Conservation (phyloP, 305 asterid genomes). For the Solanum hybrid region DNA sequence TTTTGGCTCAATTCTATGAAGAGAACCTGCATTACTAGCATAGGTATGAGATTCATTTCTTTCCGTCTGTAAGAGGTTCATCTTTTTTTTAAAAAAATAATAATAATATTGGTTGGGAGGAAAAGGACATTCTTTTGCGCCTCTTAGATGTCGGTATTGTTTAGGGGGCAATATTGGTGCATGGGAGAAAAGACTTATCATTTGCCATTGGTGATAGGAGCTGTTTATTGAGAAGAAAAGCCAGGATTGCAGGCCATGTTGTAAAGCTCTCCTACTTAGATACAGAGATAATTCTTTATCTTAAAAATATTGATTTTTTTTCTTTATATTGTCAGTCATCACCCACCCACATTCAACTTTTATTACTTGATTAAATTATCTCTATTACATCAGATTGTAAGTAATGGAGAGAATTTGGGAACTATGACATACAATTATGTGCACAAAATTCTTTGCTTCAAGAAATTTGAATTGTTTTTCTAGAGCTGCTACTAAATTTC, state of each 20-base stretch:
- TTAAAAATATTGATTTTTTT: neutral
- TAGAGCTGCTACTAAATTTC: neutral
- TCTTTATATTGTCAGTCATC: neutral
- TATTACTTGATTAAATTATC: neutral
- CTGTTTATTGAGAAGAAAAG: constrained; percentile 15
- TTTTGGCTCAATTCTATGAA: constrained; percentile 25
- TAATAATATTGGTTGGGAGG: constrained; percentile 20
- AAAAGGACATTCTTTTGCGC: constrained; percentile 32
- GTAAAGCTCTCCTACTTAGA: constrained; percentile 21
- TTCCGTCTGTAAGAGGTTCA: constrained; percentile 48
- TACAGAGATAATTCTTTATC: constrained; percentile 14
- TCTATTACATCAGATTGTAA: neutral
- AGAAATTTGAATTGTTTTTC: neutral
- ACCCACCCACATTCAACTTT: neutral
- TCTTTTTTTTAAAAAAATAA: neutral
- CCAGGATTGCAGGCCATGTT: constrained; percentile 23
- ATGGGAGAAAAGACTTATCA: constrained; percentile 20
- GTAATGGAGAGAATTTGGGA: neutral
- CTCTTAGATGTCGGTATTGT: constrained; percentile 23
- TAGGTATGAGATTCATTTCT: constrained; percentile 44
- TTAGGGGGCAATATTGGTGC: constrained; percentile 38
- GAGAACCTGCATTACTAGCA: constrained; percentile 27
- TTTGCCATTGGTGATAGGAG: constrained; percentile 19
- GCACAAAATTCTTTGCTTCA: neutral
- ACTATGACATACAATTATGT: neutral